These are phyloP conservation scores for Aureobasidium sp. DNA, from an alignment of 2,329 filamentous ascomycete species.

Conservation along the genomic window DNA sequence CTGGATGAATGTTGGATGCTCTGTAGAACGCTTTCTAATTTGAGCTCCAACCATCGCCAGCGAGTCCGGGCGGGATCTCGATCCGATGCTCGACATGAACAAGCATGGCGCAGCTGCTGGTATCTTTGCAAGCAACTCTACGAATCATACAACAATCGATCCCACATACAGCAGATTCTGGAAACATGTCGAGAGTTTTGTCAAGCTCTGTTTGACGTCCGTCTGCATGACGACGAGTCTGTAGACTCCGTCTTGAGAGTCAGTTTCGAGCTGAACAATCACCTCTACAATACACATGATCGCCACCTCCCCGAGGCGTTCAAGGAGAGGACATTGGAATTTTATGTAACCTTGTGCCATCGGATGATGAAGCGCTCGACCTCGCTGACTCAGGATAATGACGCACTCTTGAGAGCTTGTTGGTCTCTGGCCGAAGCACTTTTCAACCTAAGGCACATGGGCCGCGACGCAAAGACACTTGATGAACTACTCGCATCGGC, in stretches of 20 bases:
- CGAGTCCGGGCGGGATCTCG: conserved; percentile 70
- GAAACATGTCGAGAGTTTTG: conserved; percentile 90
- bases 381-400: conserved; percentile 71
- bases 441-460: conserved; percentile 80
- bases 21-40: conserved; percentile 79
- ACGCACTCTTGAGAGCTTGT: conserved; percentile 75
- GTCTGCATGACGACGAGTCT: conserved; percentile 67
- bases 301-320: conserved; percentile 78
- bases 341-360: conserved; percentile 90
- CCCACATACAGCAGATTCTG: conserved; percentile 46
- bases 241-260: conserved; percentile 83
- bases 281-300: conserved; percentile 89
- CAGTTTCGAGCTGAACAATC: conserved; percentile 92
- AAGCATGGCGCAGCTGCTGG: conserved; percentile 93
- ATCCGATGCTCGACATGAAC: conserved; percentile 71
- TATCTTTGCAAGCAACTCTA: conserved; percentile 85
- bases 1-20: conserved; percentile 88
- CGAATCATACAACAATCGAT: conserved; percentile 56
- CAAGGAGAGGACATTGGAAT: conserved; percentile 81
- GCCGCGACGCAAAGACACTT: conserved; percentile 61
- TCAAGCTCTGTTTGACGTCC: conserved; percentile 81
- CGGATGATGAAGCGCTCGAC: conserved; percentile 91
- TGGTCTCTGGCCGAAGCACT: conserved; percentile 91
- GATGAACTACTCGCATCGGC: conserved; percentile 77
- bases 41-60: conserved; percentile 77